Evolutionary conservation across 768 basidiomycete species (phyloP).

Genomic region (Xerocomellus intermedius): DNA sequence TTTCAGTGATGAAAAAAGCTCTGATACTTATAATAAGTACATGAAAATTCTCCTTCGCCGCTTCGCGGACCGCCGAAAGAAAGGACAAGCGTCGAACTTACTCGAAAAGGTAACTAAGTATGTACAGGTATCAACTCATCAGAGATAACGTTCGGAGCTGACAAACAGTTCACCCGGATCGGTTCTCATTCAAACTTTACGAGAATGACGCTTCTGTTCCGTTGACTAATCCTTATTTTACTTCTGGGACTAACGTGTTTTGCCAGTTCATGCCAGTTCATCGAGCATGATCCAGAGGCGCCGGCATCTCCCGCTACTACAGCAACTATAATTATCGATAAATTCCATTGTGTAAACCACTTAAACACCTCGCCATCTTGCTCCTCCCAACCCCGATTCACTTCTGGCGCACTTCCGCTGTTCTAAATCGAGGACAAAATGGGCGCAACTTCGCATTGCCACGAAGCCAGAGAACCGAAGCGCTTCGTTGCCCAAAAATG

Average conservation of each 20-base stretch:
- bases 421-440: background rate
- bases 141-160: conserved; percentile 15
- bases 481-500: background rate
- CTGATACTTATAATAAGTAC: background rate
- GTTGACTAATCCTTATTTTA: too few species aligned
- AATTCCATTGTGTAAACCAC: background rate
- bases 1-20: background rate
- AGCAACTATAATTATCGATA: background rate
- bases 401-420: background rate
- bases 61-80: background rate
- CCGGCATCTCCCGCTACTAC: background rate
- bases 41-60: background rate
- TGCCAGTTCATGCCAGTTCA: background rate
- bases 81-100: background rate
- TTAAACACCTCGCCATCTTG: background rate
- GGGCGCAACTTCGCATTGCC: background rate
- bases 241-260: background rate
- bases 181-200: background rate
- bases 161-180: conserved; percentile 5
- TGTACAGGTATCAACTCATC: background rate
- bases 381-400: background rate
- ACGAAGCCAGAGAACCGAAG: background rate
- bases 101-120: background rate
- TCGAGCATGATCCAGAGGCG: background rate
- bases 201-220: background rate